Percentiles rank a stretch among this genome's conserved stretches.
These are phyloP conservation scores for Coemansia sp. DNA, from an alignment of 192 early-diverging fungal genomes.

Conservation along the genomic window DNA sequence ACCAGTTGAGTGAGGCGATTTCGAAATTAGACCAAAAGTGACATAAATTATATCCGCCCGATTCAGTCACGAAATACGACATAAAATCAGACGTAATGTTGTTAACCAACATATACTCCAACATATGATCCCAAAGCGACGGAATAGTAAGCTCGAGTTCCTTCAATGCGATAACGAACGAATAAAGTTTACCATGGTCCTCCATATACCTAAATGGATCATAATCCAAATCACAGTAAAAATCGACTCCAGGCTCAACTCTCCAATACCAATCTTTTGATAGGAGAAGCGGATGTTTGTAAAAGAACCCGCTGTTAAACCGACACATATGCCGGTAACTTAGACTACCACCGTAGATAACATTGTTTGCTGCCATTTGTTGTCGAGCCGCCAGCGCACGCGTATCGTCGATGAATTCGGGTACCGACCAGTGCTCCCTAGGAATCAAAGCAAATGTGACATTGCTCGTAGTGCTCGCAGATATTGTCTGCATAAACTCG, in stretches of 20 bases:
- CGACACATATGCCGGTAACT: slow-evolving; percentile 92
- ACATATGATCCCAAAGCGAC: slow-evolving; percentile 57
- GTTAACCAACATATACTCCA: slow-evolving; percentile 41
- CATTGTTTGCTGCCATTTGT: slow-evolving; percentile 62
- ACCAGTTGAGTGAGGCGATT: slow-evolving; percentile 69
- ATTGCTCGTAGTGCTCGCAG: slow-evolving; percentile 57
- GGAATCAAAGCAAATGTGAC: slow-evolving; percentile 61
- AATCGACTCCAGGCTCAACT: slow-evolving; percentile 83
- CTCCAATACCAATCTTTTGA: slow-evolving; percentile 88
- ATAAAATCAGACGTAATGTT: slow-evolving; percentile 43
- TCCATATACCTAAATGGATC: slow-evolving; percentile 85
- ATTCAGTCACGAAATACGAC: slow-evolving; percentile 35
- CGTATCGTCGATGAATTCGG: slow-evolving; percentile 49
- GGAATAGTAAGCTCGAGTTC: slow-evolving; percentile 60
- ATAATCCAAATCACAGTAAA: slow-evolving; percentile 78
- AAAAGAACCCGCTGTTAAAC: slow-evolving; percentile 60
- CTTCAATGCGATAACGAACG: slow-evolving; percentile 60
- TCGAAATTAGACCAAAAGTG: slow-evolving; percentile 88
- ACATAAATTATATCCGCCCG: slow-evolving; percentile 65
- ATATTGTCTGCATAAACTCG: slow-evolving; percentile 52
- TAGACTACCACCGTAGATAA: slow-evolving; percentile 74
- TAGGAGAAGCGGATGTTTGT: slow-evolving; percentile 69
- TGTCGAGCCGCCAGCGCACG: slow-evolving; percentile 42
- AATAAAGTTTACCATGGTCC: slow-evolving; percentile 73
- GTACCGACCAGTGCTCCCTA: slow-evolving; percentile 58